phyloP scores from a whole-genome alignment of 257 asterid species.

The Jasminum sambac region DNA sequence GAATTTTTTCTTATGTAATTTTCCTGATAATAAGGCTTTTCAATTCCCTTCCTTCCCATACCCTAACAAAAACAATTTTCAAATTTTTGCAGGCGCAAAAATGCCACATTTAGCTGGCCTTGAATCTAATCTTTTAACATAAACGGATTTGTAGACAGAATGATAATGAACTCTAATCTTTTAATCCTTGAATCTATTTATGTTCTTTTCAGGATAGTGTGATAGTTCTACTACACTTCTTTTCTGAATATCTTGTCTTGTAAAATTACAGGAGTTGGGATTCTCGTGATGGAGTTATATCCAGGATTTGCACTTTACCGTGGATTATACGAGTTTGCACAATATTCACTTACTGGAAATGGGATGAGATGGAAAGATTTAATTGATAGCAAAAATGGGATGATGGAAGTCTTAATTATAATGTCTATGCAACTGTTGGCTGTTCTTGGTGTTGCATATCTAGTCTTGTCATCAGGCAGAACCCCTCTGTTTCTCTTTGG shows the following conservation, averaged over 20 bases:
- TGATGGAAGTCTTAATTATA: conserved; percentile 64
- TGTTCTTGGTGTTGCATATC: conserved; percentile 62
- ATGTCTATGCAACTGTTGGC: conserved; percentile 78
- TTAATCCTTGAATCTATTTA: neutral
- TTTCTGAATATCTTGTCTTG: conserved; percentile 12
- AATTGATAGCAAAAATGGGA: conserved; percentile 63
- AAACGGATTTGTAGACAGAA: too few relatives aligned
- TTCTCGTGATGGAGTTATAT: conserved; percentile 77
- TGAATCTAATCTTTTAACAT: too few relatives aligned
- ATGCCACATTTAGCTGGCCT: too few relatives aligned
- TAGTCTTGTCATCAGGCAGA: conserved; percentile 69
- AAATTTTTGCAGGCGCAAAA: too few relatives aligned
- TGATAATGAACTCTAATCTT: neutral
- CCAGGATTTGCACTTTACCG: conserved; percentile 94
- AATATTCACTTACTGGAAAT: conserved; percentile 63
- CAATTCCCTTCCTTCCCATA: too few relatives aligned
- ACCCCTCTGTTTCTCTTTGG: conserved; percentile 57
- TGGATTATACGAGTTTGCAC: conserved; percentile 79
- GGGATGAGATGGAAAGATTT: conserved; percentile 94
- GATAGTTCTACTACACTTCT: conserved; percentile 8
- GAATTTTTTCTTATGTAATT: neutral
- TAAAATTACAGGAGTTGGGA: conserved; percentile 70
- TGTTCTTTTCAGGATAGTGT: neutral
- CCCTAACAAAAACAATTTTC: too few relatives aligned
- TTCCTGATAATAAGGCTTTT: too few relatives aligned